Conservation (phyloP, 768 basidiomycete species). For the Leccinum sublutescens region DNA sequence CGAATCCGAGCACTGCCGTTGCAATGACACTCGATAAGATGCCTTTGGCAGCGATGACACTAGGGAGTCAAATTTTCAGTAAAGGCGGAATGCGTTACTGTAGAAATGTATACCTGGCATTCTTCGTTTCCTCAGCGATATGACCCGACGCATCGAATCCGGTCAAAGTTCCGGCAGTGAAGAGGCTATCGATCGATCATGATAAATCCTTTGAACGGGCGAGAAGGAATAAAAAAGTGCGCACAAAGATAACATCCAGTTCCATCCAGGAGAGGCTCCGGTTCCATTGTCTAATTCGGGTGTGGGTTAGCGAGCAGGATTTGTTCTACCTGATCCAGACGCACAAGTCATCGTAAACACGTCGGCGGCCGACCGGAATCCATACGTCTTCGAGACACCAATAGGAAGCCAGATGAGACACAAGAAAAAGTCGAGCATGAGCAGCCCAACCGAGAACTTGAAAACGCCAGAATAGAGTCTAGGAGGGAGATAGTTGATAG, state of each 20-base stretch:
- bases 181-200: slow-evolving; percentile 65
- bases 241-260: slow-evolving; percentile 87
- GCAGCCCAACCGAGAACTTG: slow-evolving; percentile 67
- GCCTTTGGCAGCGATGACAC: slow-evolving; percentile 78
- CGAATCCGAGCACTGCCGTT: slow-evolving; percentile 77
- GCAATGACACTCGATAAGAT: slow-evolving; percentile 76
- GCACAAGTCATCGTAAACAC: slow-evolving; percentile 80
- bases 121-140: slow-evolving; percentile 85
- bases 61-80: slow-evolving; percentile 24
- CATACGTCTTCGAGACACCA: slow-evolving; percentile 85
- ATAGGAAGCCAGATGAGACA: slow-evolving; percentile 93
- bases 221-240: slow-evolving; percentile 18
- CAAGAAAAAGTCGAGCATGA: slow-evolving; percentile 85
- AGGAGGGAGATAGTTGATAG: slow-evolving; percentile 85
- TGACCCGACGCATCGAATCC: slow-evolving; percentile 91
- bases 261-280: slow-evolving; percentile 84
- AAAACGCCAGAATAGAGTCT: slow-evolving; percentile 72
- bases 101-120: slow-evolving; percentile 51
- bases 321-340: slow-evolving; percentile 36
- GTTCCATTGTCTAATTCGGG: slow-evolving; percentile 74
- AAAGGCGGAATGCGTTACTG: neutral
- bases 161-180: slow-evolving; percentile 83
- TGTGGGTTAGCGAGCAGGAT: neutral
- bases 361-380: slow-evolving; percentile 79
- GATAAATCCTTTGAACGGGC: neutral